These are phyloP conservation scores for Globisporangium spiculum DNA, from an alignment of 352 stramenopile species.

Conservation along the genomic window DNA sequence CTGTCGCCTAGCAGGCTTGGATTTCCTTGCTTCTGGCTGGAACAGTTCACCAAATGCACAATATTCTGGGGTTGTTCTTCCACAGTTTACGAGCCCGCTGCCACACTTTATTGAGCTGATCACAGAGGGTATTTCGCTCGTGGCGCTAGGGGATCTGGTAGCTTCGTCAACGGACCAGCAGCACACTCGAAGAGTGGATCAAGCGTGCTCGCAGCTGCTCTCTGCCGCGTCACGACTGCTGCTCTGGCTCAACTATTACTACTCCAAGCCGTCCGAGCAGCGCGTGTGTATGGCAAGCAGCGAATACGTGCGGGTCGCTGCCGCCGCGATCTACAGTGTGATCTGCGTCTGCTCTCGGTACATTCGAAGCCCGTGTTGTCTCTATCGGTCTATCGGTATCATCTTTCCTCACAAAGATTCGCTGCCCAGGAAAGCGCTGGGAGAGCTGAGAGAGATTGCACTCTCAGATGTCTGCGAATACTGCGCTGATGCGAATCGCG, in stretches of 20 bases:
- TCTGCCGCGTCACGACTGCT: slow-evolving; percentile 46
- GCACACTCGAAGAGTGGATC: slow-evolving; percentile 59
- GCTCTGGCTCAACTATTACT: slow-evolving; percentile 67
- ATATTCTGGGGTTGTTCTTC: slow-evolving; percentile 9
- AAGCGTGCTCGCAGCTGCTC: slow-evolving; percentile 65
- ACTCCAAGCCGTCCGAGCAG: slow-evolving; percentile 38
- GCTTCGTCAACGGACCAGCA: slow-evolving; percentile 44
- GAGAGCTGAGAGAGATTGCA: slow-evolving; percentile 54
- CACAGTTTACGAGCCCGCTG: slow-evolving; percentile 37
- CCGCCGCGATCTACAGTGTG: slow-evolving; percentile 70
- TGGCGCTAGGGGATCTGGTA: slow-evolving; percentile 58
- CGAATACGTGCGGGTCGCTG: slow-evolving; percentile 61
- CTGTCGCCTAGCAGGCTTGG: slow-evolving; percentile 41
- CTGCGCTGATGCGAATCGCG: slow-evolving; percentile 24
- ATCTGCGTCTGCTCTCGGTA: slow-evolving; percentile 68
- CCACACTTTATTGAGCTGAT: slow-evolving; percentile 61
- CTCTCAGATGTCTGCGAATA: slow-evolving; percentile 49
- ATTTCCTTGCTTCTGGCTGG: slow-evolving; percentile 62
- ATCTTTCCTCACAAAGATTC: slow-evolving; percentile 74
- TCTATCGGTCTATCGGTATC: slow-evolving; percentile 53
- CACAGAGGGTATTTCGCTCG: slow-evolving; percentile 42
- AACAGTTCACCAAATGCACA: slow-evolving; percentile 4
- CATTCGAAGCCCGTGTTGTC: slow-evolving; percentile 62
- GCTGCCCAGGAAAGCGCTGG: slow-evolving; percentile 47
- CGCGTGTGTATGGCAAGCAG: slow-evolving; percentile 28